Base-by-base conservation (phyloP, 2,329 filamentous ascomycete genomes). In the Curvularia spicifera region DNA sequence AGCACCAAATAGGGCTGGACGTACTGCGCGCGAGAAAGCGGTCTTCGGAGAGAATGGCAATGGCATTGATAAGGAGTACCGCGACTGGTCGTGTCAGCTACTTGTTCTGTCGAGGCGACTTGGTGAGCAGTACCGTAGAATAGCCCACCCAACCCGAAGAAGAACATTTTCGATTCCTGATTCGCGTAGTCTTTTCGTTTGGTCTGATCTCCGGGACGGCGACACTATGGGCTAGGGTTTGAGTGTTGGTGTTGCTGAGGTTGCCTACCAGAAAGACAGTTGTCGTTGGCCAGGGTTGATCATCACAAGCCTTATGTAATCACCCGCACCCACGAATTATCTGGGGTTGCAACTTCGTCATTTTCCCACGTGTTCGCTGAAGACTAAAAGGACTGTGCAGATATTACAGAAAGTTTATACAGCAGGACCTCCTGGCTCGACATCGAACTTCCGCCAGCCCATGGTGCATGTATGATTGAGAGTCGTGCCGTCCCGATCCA, bases 1-100 rank as follows among this genome's bases (percentile, higher is more conserved):
- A 10, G 31, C 8, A 10, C 37, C 28, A 13, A 31, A 44, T 15
- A 26, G 12, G n/a, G 26, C 12, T 18, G 29, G 60, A 78, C 83
- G 66, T 87, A 89, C 80, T 93, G 78, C 91, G 87, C 56, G 89
- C 90, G 66, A 97, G 90, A 78, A 97, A 97, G 62, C 93, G 90
- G 80, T 97, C 93, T 86, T 97, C 93, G 70, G 92, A 96, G 65
- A 98, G 89, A 74, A 97, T 88, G 64, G 93, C 92, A 75, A 98
- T 89, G 66, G 92, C 91, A 79, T 99, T 99, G 79, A 95, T 88
- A 75, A 98, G 86, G 72, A 98, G 91, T 76, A 96, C 84, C 68
- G 87, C 85, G 67, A 94, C 91, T 93, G 71, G 12, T 39, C 56
- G 39, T 60, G 63, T 71, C 48, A 69, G 66, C 60, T 49, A 51